Evolutionary conservation across 202 grass and related monocot genomes (phyloP).

Genomic region (Brachypodium distachyon): DNA sequence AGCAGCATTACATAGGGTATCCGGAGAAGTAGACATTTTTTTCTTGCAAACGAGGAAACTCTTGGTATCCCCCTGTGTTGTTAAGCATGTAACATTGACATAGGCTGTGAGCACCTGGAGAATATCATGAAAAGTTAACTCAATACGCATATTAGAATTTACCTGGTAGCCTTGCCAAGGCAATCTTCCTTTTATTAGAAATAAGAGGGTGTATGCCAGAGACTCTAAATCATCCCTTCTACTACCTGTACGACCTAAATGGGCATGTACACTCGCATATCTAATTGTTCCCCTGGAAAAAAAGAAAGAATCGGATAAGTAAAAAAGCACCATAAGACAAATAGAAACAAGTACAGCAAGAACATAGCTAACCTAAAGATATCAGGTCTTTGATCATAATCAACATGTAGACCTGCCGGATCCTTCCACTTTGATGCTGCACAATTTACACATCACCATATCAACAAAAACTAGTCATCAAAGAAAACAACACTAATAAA

Average conservation of each 20-base stretch:
- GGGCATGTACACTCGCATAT: slow-evolving; percentile 92
- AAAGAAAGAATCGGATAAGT: slow-evolving; percentile 8
- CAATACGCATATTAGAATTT: slow-evolving; percentile 6
- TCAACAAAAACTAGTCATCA: not conserved
- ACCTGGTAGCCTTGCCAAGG: slow-evolving; percentile 99
- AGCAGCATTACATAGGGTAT: slow-evolving; percentile 72
- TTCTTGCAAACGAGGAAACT: slow-evolving; percentile 99
- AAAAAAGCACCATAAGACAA: not conserved
- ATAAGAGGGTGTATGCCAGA: slow-evolving; percentile 88
- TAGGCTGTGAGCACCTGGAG: not conserved
- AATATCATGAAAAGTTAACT: slow-evolving; percentile 2
- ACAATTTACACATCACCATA: slow-evolving; percentile 9
- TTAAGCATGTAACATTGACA: slow-evolving; percentile 25
- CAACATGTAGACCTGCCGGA: slow-evolving; percentile 71
- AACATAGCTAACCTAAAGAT: slow-evolving; percentile 66
- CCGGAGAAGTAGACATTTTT: slow-evolving; percentile 88
- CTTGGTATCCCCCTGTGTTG: slow-evolving; percentile 77
- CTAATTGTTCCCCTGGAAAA: slow-evolving; percentile 87
- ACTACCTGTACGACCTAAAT: slow-evolving; percentile 96
- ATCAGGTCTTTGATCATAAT: slow-evolving; percentile 96
- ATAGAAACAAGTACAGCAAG: slow-evolving; percentile 13
- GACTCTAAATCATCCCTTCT: slow-evolving; percentile 98
- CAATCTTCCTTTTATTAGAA: slow-evolving; percentile 89
- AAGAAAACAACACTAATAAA: not conserved
- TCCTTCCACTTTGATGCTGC: slow-evolving; percentile 94